These are phyloP conservation scores for Cicer pinnatifidum DNA, from an alignment of 306 rosid genomes.

Conservation along the genomic window DNA sequence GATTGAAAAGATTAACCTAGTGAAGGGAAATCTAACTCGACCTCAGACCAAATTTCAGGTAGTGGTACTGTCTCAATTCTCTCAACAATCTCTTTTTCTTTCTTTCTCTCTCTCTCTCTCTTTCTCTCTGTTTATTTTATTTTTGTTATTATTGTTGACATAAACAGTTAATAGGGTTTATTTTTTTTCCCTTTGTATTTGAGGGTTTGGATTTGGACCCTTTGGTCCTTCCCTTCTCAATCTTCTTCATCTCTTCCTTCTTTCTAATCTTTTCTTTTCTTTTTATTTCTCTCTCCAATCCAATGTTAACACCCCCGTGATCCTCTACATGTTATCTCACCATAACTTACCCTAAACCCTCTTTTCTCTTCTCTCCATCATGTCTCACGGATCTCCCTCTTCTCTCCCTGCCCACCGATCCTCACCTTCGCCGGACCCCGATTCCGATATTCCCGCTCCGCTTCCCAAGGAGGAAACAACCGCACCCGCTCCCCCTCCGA, in stretches of 20 bases:
- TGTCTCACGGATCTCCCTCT: constrained; percentile 69
- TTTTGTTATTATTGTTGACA: constrained; percentile 10
- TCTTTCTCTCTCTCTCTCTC: not conserved
- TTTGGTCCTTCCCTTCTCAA: constrained; percentile 50
- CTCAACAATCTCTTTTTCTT: not conserved
- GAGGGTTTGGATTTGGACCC: constrained; percentile 63
- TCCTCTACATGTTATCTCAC: constrained; percentile 64
- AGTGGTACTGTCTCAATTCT: constrained; percentile 39
- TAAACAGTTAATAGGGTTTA: constrained; percentile 26
- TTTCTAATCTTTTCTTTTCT: not conserved
- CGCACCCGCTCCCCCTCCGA: constrained; percentile 42
- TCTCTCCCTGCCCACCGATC: constrained; percentile 65
- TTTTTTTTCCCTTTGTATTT: constrained; percentile 34
- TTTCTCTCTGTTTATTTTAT: constrained; percentile 5
- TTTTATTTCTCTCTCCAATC: constrained; percentile 39
- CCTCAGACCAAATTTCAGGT: constrained; percentile 47
- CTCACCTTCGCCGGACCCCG: constrained; percentile 60
- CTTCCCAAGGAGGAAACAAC: constrained; percentile 54
- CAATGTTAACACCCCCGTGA: constrained; percentile 60
- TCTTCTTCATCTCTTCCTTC: not conserved
- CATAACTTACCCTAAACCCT: constrained; percentile 55
- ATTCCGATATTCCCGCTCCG: constrained; percentile 49
- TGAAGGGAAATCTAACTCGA: constrained; percentile 46
- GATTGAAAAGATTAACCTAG: constrained; percentile 8
- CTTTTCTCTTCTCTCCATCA: constrained; percentile 57